These are phyloP conservation scores for Pythium biforme DNA, from an alignment of 352 stramenopile genomes.

Conservation along the genomic window DNA sequence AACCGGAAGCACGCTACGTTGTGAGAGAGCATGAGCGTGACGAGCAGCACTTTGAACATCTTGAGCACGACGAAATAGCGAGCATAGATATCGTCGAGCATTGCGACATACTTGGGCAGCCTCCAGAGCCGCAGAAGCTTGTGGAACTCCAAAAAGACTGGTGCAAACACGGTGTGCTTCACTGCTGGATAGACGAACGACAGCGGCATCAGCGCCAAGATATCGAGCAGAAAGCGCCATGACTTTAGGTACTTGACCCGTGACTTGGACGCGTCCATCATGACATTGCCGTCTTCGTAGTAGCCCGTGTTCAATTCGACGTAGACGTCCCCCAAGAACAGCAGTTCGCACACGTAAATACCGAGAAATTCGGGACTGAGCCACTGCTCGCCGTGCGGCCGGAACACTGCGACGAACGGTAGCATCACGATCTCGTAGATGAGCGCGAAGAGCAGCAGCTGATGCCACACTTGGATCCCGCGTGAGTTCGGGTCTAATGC, in stretches of 20 bases:
- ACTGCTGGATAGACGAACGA: constrained; percentile 30
- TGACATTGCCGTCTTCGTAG: constrained; percentile 67
- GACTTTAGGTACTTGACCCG: constrained; percentile 54
- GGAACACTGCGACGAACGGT: constrained; percentile 51
- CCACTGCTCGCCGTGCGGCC: constrained; percentile 11
- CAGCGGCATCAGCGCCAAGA: constrained; percentile 43
- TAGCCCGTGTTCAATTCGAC: constrained; percentile 70
- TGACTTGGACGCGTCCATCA: constrained; percentile 45
- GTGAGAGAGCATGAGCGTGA: constrained; percentile 48
- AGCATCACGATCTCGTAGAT: constrained; percentile 58
- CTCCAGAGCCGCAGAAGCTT: constrained; percentile 49
- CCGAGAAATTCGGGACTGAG: constrained; percentile 32
- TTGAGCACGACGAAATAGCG: constrained; percentile 59
- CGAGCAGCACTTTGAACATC: constrained; percentile 63
- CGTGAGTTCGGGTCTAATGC: constrained; percentile 61
- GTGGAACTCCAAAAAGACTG: constrained; percentile 60
- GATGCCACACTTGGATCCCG: constrained; percentile 55
- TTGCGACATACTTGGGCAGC: constrained; percentile 52
- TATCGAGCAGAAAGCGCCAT: constrained; percentile 45
- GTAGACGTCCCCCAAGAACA: constrained; percentile 59
- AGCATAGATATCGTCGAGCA: constrained; percentile 59
- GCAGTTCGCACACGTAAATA: constrained; percentile 51
- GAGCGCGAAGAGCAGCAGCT: constrained; percentile 48
- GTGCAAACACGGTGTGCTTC: not conserved
- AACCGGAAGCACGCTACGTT: constrained; percentile 60